These are phyloP conservation scores for Penicillium arizonense DNA, from an alignment of 495 filamentous ascomycete species.

Conservation along the genomic window DNA sequence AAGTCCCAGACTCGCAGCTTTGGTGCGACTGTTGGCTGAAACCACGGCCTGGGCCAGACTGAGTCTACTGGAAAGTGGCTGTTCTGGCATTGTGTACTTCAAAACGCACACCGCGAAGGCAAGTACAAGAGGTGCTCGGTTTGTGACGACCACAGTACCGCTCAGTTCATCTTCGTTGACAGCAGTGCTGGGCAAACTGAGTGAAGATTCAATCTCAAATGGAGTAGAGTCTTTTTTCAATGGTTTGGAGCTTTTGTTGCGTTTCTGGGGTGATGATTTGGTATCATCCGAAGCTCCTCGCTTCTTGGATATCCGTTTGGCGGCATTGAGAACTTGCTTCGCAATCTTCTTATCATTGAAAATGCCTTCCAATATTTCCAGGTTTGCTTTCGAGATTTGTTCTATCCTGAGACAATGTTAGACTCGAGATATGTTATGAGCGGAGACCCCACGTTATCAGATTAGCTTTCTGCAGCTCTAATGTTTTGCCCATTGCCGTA, in stretches of 20 bases:
- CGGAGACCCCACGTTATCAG: slow-evolving; percentile 54
- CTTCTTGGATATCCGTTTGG: slow-evolving; percentile 67
- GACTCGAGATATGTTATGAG: slow-evolving; percentile 6
- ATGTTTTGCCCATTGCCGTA: slow-evolving; percentile 65
- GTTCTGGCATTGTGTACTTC: slow-evolving; percentile 77
- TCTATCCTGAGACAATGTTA: slow-evolving; percentile 44
- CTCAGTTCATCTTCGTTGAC: slow-evolving; percentile 59
- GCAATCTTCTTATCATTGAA: slow-evolving; percentile 70
- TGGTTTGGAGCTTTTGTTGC: slow-evolving; percentile 9
- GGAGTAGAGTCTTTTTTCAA: slow-evolving; percentile 42
- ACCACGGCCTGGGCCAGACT: slow-evolving; percentile 79
- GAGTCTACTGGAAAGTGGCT: slow-evolving; percentile 75
- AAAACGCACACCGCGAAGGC: slow-evolving; percentile 74
- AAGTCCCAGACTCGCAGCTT: slow-evolving; percentile 71
- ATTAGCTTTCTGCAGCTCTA: slow-evolving; percentile 61
- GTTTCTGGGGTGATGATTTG: slow-evolving; percentile 22
- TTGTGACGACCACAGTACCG: slow-evolving; percentile 62
- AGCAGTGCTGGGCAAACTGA: slow-evolving; percentile 55
- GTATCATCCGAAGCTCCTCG: slow-evolving; percentile 34
- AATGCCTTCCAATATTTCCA: slow-evolving; percentile 54
- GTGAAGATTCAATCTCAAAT: slow-evolving; percentile 60
- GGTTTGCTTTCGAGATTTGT: slow-evolving; percentile 58
- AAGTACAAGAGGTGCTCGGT: slow-evolving; percentile 76
- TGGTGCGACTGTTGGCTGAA: slow-evolving; percentile 71
- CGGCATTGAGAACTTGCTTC: slow-evolving; percentile 57